Conservation (phyloP, 2,329 filamentous ascomycete genomes). For the Pseudohalonectria lignicola region DNA sequence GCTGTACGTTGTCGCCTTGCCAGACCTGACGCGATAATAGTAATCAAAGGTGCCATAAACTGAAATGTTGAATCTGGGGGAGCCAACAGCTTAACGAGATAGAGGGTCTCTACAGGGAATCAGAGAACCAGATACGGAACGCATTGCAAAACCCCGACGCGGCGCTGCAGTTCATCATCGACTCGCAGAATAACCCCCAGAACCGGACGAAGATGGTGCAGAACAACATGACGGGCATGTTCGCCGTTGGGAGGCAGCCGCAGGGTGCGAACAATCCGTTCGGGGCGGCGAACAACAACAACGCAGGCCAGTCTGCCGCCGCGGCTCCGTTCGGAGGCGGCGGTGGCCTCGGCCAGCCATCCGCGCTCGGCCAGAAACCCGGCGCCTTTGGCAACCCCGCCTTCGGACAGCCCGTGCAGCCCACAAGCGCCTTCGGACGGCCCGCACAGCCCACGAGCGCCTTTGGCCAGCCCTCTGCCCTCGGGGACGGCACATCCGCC, state of each 20-base stretch:
- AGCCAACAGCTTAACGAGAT: conserved; percentile 50
- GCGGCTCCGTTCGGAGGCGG: no score
- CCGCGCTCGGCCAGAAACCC: conserved; percentile 20
- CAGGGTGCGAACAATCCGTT: conserved; percentile 1
- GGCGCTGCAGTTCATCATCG: conserved; percentile 59
- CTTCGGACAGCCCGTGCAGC: conserved; percentile 27
- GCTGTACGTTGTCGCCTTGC: conserved; percentile 27
- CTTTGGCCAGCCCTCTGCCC: conserved; percentile 15
- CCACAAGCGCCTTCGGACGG: conserved; percentile 23
- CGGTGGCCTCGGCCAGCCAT: conserved; percentile 12
- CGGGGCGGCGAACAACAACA: conserved; percentile 5
- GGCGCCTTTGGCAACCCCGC: conserved; percentile 17
- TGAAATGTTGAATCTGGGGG: no score
- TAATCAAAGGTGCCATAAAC: no score
- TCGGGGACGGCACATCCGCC: conserved; percentile 14
- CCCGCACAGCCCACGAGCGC: conserved; percentile 14
- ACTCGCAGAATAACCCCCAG: conserved; percentile 58
- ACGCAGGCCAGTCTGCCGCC: no score
- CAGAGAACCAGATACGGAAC: conserved; percentile 61
- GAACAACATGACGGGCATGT: conserved; percentile 32
- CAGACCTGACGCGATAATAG: background rate
- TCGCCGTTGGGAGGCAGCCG: conserved; percentile 24
- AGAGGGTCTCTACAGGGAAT: conserved; percentile 48
- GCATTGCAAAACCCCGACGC: conserved; percentile 58
- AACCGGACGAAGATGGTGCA: conserved; percentile 59